Base-by-base conservation (phyloP, 2,329 filamentous ascomycete genomes). In the Keithomyces neogunnii region DNA sequence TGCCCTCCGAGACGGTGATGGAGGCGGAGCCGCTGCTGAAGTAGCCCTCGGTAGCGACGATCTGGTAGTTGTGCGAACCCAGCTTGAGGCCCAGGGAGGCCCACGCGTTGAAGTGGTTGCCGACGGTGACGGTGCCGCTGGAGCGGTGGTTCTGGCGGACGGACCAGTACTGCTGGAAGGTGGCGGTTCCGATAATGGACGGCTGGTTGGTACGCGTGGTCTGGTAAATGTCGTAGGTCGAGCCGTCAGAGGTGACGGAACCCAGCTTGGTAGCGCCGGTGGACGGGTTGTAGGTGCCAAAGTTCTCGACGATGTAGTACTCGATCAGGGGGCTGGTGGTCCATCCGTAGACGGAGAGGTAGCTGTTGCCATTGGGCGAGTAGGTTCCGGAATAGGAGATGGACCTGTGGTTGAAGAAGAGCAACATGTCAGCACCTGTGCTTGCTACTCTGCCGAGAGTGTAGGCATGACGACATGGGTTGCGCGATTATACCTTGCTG, bases 11-110 rank as follows among this genome's bases (percentile, higher is more conserved):
- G 5, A 48, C 50, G 32, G 29, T 46, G 5, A 48, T 46, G 28
- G 40, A 40, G 10, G 46, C 32, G 2, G n/a, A 68, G 1, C 77
- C 76, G 53, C 66, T 70, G 64, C 75, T 77, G 54, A 68, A 64
- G 63, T 78, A 78, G 3, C 75, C 77, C 63, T 80, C 77, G 1
- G 74, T 75, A 11, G 77, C 77, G 26, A 80, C 64, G 54, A 81
- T 77, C 68, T 75, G 71, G 62, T 81, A 81, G 62, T 80, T 67
- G 56, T 71, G 67, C 39, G 56, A 67, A 3, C 77, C 78, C 9
- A 81, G 59, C 30, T 63, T 68, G 62, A 79, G 62, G 3, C 77
- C 77, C n/a, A 62, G 58, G 38, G 67, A 66, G 26, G 62, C 62
- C 50, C 50, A 51, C 26, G 45, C 45, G 35, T 48, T n/a, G 26